Evolutionary conservation across 495 filamentous ascomycete genomes (phyloP).

Genomic region (Penicillium fimorum): DNA sequence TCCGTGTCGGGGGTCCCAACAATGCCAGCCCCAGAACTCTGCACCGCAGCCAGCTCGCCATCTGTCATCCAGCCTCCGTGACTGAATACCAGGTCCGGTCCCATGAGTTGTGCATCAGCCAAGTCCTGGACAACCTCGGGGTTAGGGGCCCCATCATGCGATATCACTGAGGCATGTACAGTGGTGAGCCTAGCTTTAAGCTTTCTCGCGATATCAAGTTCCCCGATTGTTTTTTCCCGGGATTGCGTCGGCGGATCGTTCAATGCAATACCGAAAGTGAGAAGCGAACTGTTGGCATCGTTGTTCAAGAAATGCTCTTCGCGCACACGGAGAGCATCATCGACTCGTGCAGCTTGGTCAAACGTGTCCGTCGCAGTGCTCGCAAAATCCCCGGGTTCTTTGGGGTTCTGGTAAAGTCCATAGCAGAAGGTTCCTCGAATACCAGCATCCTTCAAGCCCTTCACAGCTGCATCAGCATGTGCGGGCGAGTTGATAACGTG

Average conservation of each 20-base stretch:
- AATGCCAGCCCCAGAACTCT: neutral
- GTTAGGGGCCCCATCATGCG: too few species aligned
- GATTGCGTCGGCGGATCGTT: neutral
- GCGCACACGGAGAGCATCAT: neutral
- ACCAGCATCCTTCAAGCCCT: neutral
- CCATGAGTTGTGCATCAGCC: too few species aligned
- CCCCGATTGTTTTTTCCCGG: too few species aligned
- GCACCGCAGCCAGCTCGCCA: neutral
- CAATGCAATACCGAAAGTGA: neutral
- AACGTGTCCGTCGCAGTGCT: neutral
- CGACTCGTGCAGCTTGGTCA: neutral
- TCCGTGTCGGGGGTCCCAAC: neutral
- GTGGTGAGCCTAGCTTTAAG: too few species aligned
- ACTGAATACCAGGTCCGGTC: too few species aligned
- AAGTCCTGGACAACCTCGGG: too few species aligned
- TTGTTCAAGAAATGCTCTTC: neutral
- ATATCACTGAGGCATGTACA: too few species aligned
- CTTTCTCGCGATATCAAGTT: too few species aligned
- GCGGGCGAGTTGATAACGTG: neutral
- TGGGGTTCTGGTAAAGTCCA: neutral
- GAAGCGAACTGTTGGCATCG: neutral
- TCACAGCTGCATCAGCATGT: neutral
- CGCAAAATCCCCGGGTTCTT: neutral
- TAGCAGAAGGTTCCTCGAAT: neutral
- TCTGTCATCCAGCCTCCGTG: neutral